Base-by-base conservation (phyloP, 495 filamentous ascomycete species). In the Penicillium fimorum region DNA sequence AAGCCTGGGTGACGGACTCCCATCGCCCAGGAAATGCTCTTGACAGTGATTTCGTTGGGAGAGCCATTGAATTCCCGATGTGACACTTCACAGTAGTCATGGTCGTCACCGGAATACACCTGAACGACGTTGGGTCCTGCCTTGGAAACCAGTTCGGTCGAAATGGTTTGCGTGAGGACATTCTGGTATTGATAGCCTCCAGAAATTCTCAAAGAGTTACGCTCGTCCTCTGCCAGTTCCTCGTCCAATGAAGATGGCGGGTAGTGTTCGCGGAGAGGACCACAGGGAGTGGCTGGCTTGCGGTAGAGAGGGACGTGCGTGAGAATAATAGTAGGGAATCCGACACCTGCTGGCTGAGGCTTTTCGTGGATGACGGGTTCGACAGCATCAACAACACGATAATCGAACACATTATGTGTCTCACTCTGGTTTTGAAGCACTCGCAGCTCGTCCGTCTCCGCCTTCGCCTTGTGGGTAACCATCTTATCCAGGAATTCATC, bases 141-240 rank as follows among this genome's bases (percentile, higher is more conserved):
- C 47, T 84, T 85, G 20, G 86, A 79, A 25, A 96, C 71, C 13
- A 97, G 66, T 32, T 84, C 81, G 15, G 83, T 77, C 4, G 92
- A 93, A 53, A 96, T 82, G 5, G 83, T 74, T 37, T 82, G 81
- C 13, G 81, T 84, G 24, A 97, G 82, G 7, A 97, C 95, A 65
- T 97, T 99, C 68, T 97, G 93, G 69, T 99, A 99, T 67, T 97
- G 95, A 70, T 95, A 96, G 17, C 95, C 95, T 4, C 75, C 75
- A 2, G 76, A 73, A 22, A 97, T 81, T 9, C 74, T 76, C 59
- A 99, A 87, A 12, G 93, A 82, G 65, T 92, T 93, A 17, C 80
- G 80, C 56, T 90, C 80, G 62, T 96, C 92, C 8, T 87, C 81
- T 52, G 84, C 68, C 53, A 87, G 72, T 0, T 79, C 82, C 48